Evolutionary conservation across 1,139 yeast genomes (phyloP), one percentile per base, ranked within the genome.

Genomic region (Lodderomyces beijingensis): DNA sequence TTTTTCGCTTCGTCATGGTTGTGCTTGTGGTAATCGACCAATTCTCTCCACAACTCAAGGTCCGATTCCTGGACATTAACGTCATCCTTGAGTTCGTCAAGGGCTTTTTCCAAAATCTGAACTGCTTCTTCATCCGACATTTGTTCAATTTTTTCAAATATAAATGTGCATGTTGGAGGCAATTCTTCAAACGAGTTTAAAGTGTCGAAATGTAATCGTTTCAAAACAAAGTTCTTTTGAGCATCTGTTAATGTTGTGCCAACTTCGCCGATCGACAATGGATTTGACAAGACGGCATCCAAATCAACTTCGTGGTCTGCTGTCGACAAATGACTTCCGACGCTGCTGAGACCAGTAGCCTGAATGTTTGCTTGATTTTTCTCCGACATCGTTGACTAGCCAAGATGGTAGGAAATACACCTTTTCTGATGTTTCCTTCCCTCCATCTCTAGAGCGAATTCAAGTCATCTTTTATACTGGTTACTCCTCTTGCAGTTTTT

Each of bases 131-230:
- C 41, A 8, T 40, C 40, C 1, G 45, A 9, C 33, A 59, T 36
- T 14, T 34, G 31, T 37, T 51, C 55, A 25, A 58, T 49, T 32
- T 59, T 56, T 37, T 57, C 62, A 35, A 60, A 45, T 51, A 58
- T 53, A 38, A 57, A 55, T 4, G 55, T 37, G 4, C 53, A 61
- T 6, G 41, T 37, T 8, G 49, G 43, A 1, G 63, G 65, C 27
- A 59, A 45, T 16, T 57, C 48, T 10, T 57, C 59, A 31, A 51
- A 47, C n/a, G 45, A 29, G 3, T 42, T 31, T 39, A 57, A 55
- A 20, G 56, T 54, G 23, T 52, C 60, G 31, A 46, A 51, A 37
- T 51, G 51, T 32, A 60, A 47, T 33, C 62, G 47, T 31, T 39
- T 50, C 39, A 60, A 51, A 16, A 60, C 49, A 30, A 46, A 41